phyloP scores from a whole-genome alignment of 768 basidiomycete genomes.

The Boletellus sp. region DNA sequence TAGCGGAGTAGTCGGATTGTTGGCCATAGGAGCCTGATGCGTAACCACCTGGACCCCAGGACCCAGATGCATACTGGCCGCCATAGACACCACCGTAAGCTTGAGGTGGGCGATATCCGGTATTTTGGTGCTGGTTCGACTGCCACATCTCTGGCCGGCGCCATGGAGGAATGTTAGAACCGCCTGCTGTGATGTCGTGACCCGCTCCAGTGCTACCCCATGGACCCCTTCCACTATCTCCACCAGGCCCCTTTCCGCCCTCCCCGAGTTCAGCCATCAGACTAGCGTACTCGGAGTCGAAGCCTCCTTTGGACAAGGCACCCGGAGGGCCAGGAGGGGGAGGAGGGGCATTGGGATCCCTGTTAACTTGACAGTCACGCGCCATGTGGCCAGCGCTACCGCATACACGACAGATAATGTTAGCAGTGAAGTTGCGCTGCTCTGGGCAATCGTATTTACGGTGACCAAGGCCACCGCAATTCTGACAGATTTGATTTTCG shows the following conservation, averaged over 20 bases:
- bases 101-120: slow-evolving; percentile 70
- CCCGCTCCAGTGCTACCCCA: slow-evolving; percentile 69
- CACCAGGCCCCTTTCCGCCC: slow-evolving; percentile 51
- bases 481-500: slow-evolving; percentile 99
- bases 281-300: slow-evolving; percentile 97
- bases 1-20: slow-evolving; percentile 65
- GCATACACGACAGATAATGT: slow-evolving; percentile 98
- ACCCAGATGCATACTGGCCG: slow-evolving; percentile 39
- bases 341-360: slow-evolving; percentile 74
- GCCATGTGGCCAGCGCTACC: slow-evolving; percentile 99
- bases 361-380: slow-evolving; percentile 92
- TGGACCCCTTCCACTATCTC: slow-evolving; percentile 50
- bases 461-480: slow-evolving; percentile 90
- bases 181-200: slow-evolving; percentile 52
- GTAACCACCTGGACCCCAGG: slow-evolving; percentile 37
- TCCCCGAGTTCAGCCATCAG: slow-evolving; percentile 99
- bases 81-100: slow-evolving; percentile 47
- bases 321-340: slow-evolving; percentile 37
- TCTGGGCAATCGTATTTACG: slow-evolving; percentile 99
- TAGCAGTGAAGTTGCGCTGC: slow-evolving; percentile 97
- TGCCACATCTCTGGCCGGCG: slow-evolving; percentile 88
- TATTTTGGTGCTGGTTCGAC: slow-evolving; percentile 50
- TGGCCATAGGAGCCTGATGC: slow-evolving; percentile 34
- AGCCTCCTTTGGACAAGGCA: slow-evolving; percentile 62
- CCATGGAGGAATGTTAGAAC: slow-evolving; percentile 86